A percentile compares a stretch with the other conserved stretches of the same genome.
phyloP scores from a whole-genome alignment of 2,329 filamentous ascomycete genomes.

The Coccinonectria pachysandricola region DNA sequence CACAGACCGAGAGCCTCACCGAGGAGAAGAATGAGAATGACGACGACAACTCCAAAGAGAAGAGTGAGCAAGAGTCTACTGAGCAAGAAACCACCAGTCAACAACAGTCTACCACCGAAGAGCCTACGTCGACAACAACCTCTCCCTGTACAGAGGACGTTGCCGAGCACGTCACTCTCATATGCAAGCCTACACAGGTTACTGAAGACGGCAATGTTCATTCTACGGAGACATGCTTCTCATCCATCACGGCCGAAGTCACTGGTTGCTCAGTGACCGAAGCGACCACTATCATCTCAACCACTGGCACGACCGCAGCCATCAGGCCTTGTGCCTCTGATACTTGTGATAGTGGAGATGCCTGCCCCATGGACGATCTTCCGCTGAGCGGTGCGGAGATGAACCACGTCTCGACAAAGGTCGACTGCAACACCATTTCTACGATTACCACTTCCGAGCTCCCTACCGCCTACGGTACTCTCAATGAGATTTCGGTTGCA shows the following conservation, averaged over 20 bases:
- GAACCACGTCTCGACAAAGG: conserved; percentile 1
- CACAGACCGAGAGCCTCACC: conserved; percentile 7
- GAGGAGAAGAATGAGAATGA: conserved; percentile 7
- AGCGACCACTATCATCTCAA: conserved; percentile 7
- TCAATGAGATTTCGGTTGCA: conserved; percentile 3
- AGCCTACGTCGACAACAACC: conserved; percentile 6
- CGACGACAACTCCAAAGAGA: conserved; percentile 5
- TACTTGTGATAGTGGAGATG: conserved; percentile 4
- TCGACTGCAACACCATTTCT: conserved; percentile 4
- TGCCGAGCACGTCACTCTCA: conserved; percentile 6
- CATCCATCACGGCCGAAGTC: conserved; percentile 4
- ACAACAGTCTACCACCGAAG: conserved; percentile 3
- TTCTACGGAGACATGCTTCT: conserved; percentile 3
- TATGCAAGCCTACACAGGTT: conserved; percentile 5
- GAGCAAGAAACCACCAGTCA: too few relatives aligned
- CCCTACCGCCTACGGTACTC: conserved; percentile 4
- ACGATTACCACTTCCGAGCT: conserved; percentile 6
- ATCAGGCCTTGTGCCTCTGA: conserved; percentile 5
- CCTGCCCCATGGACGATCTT: conserved; percentile 5
- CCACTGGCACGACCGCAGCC: conserved; percentile 1
- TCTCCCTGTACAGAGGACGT: conserved; percentile 6
- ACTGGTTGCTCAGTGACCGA: conserved; percentile 8
- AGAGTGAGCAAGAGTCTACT: conserved; percentile 2
- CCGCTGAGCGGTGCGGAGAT: conserved; percentile 7
- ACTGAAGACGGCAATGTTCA: conserved; percentile 3